A percentile compares a stretch with the other conserved stretches of the same genome.
phyloP scores from a whole-genome alignment of 2,329 filamentous ascomycete genomes.

The Sarocladiaceae sp. region DNA sequence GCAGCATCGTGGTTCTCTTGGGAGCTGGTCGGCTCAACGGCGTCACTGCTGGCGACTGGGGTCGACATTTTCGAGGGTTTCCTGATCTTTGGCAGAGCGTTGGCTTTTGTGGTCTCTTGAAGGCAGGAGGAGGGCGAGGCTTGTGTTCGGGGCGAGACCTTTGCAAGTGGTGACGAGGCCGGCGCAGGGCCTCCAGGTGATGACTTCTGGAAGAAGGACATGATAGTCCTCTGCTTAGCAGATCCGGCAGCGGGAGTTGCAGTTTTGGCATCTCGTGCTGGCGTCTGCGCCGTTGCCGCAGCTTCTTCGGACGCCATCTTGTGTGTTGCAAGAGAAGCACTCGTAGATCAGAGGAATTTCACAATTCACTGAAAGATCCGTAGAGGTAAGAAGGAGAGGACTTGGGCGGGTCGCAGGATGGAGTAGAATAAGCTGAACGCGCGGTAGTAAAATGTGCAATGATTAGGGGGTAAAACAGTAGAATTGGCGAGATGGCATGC shows the following conservation, averaged over 20 bases:
- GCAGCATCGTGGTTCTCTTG: conserved; percentile 55
- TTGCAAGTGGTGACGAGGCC: conserved; percentile 23
- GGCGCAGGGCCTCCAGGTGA: conserved; percentile 23
- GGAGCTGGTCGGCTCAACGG: conserved; percentile 61
- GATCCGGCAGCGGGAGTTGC: conserved; percentile 18
- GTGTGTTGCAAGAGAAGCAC: too few species aligned
- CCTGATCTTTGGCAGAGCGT: conserved; percentile 32
- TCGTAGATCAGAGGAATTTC: too few species aligned
- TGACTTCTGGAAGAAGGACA: conserved; percentile 41
- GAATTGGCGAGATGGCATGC: too few species aligned
- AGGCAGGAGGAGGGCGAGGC: conserved; percentile 29
- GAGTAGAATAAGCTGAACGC: too few species aligned
- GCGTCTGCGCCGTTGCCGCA: conserved; percentile 25
- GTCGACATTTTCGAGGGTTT: conserved; percentile 43
- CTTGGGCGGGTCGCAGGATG: not conserved
- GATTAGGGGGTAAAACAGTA: too few species aligned
- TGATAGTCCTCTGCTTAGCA: conserved; percentile 38
- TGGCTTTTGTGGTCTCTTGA: conserved; percentile 37
- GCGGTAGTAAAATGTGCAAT: too few species aligned
- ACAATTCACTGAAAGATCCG: too few species aligned
- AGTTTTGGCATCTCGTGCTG: conserved; percentile 26
- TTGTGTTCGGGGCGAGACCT: conserved; percentile 17
- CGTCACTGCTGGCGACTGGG: conserved; percentile 78
- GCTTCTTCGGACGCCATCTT: conserved; percentile 25
- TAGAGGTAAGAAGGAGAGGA: not conserved